Evolutionary conservation across 2,329 filamentous ascomycete genomes (phyloP).

Genomic region (Didymellaceae sp.): DNA sequence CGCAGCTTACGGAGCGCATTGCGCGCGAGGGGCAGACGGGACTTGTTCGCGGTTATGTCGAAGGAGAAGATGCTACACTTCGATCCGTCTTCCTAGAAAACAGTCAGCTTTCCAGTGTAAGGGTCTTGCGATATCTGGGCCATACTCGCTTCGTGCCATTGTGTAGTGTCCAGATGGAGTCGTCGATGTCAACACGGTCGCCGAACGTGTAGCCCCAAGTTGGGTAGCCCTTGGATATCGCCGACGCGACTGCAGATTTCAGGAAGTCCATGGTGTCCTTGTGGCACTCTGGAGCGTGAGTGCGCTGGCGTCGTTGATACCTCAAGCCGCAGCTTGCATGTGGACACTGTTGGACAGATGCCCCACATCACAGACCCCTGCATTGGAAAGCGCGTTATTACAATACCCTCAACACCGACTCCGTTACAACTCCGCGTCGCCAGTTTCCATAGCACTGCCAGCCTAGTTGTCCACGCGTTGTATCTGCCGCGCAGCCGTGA

Average conservation of each 20-base stretch:
- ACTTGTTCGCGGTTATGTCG: conserved; percentile 81
- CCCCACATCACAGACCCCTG: conserved; percentile 20
- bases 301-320: conserved; percentile 7
- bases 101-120: conserved; percentile 27
- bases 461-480: too few species aligned
- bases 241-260: conserved; percentile 95
- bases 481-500: too few species aligned
- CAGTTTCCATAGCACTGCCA: background rate
- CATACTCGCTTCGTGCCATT: conserved; percentile 89
- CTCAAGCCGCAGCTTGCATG: conserved; percentile 12
- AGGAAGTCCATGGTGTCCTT: conserved; percentile 84
- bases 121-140: conserved; percentile 25
- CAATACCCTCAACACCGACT: background rate
- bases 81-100: conserved; percentile 81
- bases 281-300: background rate
- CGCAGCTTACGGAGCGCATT: conserved; percentile 94
- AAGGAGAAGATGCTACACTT: conserved; percentile 98
- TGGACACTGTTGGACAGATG: conserved; percentile 30
- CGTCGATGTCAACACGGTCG: conserved; percentile 88
- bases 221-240: conserved; percentile 85
- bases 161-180: conserved; percentile 95
- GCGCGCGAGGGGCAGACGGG: conserved; percentile 82
- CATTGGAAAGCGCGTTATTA: conserved; percentile 18
- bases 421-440: background rate
- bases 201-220: conserved; percentile 93